A percentile compares a stretch with the other conserved stretches of the same genome.
Evolutionary conservation across 2,329 filamentous ascomycete species (phyloP).

Genomic region (Pseudogymnoascus sp.): DNA sequence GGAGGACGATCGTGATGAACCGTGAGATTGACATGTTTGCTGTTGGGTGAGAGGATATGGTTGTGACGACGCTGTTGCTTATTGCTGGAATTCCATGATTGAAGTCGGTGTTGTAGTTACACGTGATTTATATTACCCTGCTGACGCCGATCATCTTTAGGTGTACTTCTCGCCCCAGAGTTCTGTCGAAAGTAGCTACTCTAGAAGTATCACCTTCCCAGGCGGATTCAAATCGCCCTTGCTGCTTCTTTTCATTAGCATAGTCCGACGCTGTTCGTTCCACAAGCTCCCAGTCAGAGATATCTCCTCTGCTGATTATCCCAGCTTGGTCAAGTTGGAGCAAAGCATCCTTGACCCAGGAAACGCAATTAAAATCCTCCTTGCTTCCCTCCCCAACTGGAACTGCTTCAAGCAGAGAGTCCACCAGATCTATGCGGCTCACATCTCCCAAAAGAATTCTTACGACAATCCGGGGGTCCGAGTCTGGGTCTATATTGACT

Average conservation of each 20-base stretch:
- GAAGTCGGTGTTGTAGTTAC: background rate
- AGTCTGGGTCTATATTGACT: background rate
- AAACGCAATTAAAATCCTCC: background rate
- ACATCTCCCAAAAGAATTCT: background rate
- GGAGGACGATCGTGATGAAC: background rate
- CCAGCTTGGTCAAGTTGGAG: background rate
- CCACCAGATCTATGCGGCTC: background rate
- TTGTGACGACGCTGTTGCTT: too few relatives aligned
- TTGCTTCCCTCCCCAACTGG: background rate
- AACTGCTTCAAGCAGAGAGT: background rate
- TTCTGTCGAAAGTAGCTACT: background rate
- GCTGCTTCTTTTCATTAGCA: background rate
- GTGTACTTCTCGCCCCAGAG: background rate
- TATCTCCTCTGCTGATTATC: background rate
- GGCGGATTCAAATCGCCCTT: background rate
- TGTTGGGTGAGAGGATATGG: background rate
- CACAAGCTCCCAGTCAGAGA: background rate
- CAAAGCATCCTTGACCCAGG: background rate
- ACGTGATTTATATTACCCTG: background rate
- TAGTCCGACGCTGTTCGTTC: background rate
- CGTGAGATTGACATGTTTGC: background rate
- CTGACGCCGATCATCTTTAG: background rate
- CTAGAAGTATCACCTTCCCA: background rate
- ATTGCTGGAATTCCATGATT: background rate
- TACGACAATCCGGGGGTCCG: background rate